A percentile compares a stretch with the other conserved stretches of the same genome.
phyloP scores from a whole-genome alignment of 1,139 yeast genomes.

The Zhuliangozyma parablackwelliae region DNA sequence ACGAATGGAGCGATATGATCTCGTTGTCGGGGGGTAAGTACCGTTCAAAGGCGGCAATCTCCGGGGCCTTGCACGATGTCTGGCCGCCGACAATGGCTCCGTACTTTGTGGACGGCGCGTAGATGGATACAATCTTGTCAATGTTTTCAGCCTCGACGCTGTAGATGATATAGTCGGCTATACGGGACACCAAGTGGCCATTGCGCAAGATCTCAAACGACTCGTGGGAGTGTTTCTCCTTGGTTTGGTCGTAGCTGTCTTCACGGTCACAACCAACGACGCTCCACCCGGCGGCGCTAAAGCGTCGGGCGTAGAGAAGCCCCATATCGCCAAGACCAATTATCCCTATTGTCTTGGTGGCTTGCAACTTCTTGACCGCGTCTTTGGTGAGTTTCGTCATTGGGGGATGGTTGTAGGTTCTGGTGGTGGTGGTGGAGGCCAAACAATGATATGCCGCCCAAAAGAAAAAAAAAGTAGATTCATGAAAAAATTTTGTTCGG shows the following conservation, averaged over 20 bases:
- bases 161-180: slow-evolving; percentile 78
- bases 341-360: slow-evolving; percentile 65
- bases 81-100: slow-evolving; percentile 98
- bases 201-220: slow-evolving; percentile 55
- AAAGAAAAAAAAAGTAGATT: not conserved
- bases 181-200: slow-evolving; percentile 80
- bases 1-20: slow-evolving; percentile 81
- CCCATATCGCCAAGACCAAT: slow-evolving; percentile 99
- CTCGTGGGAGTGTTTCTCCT: slow-evolving; percentile 37
- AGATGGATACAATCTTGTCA: slow-evolving; percentile 59
- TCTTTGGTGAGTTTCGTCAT: slow-evolving; percentile 10
- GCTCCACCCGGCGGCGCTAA: slow-evolving; percentile 81
- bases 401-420: too few relatives aligned
- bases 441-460: too few relatives aligned
- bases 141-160: slow-evolving; percentile 89
- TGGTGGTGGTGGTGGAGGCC: too few relatives aligned
- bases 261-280: slow-evolving; percentile 91
- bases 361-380: slow-evolving; percentile 5
- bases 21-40: slow-evolving; percentile 73
- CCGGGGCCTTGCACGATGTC: slow-evolving; percentile 91
- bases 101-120: slow-evolving; percentile 83
- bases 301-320: slow-evolving; percentile 69
- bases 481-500: not conserved
- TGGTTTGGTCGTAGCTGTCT: slow-evolving; percentile 49
- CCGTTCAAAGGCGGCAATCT: slow-evolving; percentile 78